phyloP scores from a whole-genome alignment of 1,139 yeast genomes.

The Yamadazyma pseudoaaseri region DNA sequence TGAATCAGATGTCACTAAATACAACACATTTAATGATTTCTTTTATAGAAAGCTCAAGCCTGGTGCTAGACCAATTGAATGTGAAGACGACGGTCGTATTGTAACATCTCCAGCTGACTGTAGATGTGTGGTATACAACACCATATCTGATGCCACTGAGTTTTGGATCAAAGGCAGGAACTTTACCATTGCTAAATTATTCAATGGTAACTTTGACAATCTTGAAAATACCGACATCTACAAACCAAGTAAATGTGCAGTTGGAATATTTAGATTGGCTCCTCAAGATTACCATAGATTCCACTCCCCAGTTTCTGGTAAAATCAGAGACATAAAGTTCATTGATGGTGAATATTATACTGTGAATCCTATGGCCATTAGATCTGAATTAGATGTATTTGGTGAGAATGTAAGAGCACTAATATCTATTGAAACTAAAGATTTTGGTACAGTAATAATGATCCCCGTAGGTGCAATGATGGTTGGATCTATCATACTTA shows the following conservation, averaged over 20 bases:
- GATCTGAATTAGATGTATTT: conserved; percentile 85
- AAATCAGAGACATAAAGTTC: conserved; percentile 58
- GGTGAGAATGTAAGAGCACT: conserved; percentile 86
- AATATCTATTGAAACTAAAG: conserved; percentile 69
- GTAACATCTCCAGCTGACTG: conserved; percentile 88
- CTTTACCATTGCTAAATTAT: conserved; percentile 66
- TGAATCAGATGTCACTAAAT: conserved; percentile 47
- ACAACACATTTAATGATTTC: conserved; percentile 80
- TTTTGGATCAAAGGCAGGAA: conserved; percentile 90
- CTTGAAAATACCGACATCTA: conserved; percentile 43
- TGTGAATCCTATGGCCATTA: conserved; percentile 94
- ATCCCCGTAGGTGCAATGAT: conserved; percentile 97
- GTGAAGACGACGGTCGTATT: conserved; percentile 43
- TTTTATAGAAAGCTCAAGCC: conserved; percentile 78
- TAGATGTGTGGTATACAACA: conserved; percentile 69
- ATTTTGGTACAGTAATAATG: conserved; percentile 75
- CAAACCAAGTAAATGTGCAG: conserved; percentile 46
- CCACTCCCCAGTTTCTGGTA: conserved; percentile 83
- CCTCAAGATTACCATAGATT: conserved; percentile 97
- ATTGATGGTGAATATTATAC: conserved; percentile 93
- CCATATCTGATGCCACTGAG: conserved; percentile 62
- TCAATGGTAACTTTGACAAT: conserved; percentile 55
- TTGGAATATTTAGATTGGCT: conserved; percentile 84
- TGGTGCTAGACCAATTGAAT: conserved; percentile 69
- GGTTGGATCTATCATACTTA: conserved; percentile 88